phyloP scores from a whole-genome alignment of 805 yeast species.

The Kazachstania taianensis region DNA sequence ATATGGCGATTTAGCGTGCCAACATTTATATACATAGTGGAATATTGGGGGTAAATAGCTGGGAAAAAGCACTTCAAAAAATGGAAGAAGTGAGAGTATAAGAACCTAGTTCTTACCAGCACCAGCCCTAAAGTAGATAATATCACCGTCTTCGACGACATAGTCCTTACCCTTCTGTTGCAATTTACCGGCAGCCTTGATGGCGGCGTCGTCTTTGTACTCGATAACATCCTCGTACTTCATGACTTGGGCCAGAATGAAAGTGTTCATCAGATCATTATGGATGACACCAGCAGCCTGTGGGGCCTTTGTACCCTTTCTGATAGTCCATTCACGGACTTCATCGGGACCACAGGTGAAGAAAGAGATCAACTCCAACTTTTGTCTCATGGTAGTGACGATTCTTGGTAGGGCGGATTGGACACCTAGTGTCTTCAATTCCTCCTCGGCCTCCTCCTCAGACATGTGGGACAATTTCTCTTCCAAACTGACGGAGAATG shows the following conservation, averaged over 20 bases:
- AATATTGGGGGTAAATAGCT: not conserved
- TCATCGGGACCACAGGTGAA: constrained; percentile 95
- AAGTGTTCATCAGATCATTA: constrained; percentile 88
- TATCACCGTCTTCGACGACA: constrained; percentile 90
- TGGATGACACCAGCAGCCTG: constrained; percentile 98
- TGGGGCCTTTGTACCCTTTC: constrained; percentile 91
- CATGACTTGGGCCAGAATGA: constrained; percentile 87
- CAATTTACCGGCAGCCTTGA: constrained; percentile 83
- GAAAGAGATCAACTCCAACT: constrained; percentile 79
- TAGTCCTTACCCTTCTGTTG: constrained; percentile 90
- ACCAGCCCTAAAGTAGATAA: constrained; percentile 86
- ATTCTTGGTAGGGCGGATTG: constrained; percentile 78
- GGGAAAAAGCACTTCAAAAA: not conserved
- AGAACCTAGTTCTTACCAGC: constrained; percentile 62
- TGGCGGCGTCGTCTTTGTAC: constrained; percentile 67
- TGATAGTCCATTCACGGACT: constrained; percentile 96
- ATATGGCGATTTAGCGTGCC: not conserved
- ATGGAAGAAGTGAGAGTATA: not conserved
- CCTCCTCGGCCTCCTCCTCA: constrained; percentile 70
- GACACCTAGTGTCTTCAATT: constrained; percentile 65
- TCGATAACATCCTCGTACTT: constrained; percentile 74
- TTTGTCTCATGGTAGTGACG: constrained; percentile 76
- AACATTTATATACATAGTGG: not conserved
- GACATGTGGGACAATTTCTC: constrained; percentile 82
- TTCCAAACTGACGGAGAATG: constrained; percentile 86